Evolutionary conservation across 2,329 filamentous ascomycete genomes (phyloP).

Genomic region (Geosmithia morbida): DNA sequence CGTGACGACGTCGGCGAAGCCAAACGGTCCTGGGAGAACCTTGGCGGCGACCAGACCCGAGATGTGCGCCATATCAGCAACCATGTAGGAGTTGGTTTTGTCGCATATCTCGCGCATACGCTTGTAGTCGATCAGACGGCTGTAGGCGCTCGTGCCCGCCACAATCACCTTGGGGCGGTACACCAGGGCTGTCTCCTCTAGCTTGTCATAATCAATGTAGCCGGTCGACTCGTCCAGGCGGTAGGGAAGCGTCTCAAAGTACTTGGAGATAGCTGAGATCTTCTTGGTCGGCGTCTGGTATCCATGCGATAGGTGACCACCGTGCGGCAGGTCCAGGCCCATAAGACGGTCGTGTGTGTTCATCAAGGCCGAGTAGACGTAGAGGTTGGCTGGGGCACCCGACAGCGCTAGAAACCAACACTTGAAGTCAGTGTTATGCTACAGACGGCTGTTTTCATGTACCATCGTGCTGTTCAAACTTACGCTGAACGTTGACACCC

Average conservation of each 20-base stretch:
- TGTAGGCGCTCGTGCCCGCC: conserved; percentile 90
- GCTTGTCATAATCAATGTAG: conserved; percentile 84
- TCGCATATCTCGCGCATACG: conserved; percentile 83
- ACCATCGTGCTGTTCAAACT: conserved; percentile 13
- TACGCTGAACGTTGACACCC: conserved; percentile 93
- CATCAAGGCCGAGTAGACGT: conserved; percentile 91
- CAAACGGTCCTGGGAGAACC: conserved; percentile 81
- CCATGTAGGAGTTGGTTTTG: conserved; percentile 81
- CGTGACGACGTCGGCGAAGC: conserved; percentile 84
- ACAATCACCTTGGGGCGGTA: conserved; percentile 95
- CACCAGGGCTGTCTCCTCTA: conserved; percentile 74
- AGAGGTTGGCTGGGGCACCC: conserved; percentile 61
- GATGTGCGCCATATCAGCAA: conserved; percentile 96
- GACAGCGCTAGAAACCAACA: conserved; percentile 49
- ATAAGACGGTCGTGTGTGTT: conserved; percentile 89
- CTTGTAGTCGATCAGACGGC: conserved; percentile 87
- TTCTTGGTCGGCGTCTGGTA: conserved; percentile 91
- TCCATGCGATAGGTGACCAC: conserved; percentile 89
- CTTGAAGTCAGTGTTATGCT: not conserved
- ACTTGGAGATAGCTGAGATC: conserved; percentile 97
- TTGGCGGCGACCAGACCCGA: conserved; percentile 87
- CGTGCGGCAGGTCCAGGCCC: conserved; percentile 92
- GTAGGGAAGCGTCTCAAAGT: conserved; percentile 97
- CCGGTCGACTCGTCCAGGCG: conserved; percentile 81
- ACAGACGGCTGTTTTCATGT: not conserved